Base-by-base conservation (phyloP, 345 rosid species). In the Turritis glabra region DNA sequence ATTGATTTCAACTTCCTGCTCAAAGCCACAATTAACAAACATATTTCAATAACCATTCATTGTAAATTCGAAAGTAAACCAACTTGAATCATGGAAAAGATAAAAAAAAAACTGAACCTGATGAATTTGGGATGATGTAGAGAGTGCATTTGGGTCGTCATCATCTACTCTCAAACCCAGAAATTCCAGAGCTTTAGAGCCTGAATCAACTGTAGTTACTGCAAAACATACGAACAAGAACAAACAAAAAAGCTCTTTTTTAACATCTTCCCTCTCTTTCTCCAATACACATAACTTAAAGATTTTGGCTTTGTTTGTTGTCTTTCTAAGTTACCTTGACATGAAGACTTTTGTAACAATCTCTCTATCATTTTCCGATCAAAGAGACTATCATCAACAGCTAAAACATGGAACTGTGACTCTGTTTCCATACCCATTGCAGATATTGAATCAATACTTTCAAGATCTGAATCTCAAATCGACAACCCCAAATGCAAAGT, bases 201-300 rank as follows among this genome's bases (percentile, higher is more conserved):
- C 99, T 50, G 97, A 94, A 72, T 95, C 97, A 61, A 92, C 99
- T 11, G 88, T 92, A 0, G 97, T 92, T 17, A 92, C 99, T 90
- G 89, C 41, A 59, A 22, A 19, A 60, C 65, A 60, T 12, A 71
- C 9, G 3, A 68, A 30, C 47, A 55, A 37, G 5, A 58, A 35
- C 17, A 3, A 4, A 38, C 8, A 8, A 64, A 27, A 9, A 44
- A 7, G 7, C 0, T 72, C 8, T 37, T 21, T 37, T 19, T 18
- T 6, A 37, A 51, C 15, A 50, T 27, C 1, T 69, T 48, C 29
- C 5, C 1, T 25, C 33, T 29, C 15, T 52, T 60, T 44, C 27
- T 43, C 43, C 15, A 47, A 38, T 25, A 54, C 26, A 48, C 0
- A 32, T 15, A 43, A 17, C 30, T 12, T 30, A 63, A 47, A 64